Conservation (phyloP, 129 eudicot genomes). For the Ambrosia artemisiifolia region DNA sequence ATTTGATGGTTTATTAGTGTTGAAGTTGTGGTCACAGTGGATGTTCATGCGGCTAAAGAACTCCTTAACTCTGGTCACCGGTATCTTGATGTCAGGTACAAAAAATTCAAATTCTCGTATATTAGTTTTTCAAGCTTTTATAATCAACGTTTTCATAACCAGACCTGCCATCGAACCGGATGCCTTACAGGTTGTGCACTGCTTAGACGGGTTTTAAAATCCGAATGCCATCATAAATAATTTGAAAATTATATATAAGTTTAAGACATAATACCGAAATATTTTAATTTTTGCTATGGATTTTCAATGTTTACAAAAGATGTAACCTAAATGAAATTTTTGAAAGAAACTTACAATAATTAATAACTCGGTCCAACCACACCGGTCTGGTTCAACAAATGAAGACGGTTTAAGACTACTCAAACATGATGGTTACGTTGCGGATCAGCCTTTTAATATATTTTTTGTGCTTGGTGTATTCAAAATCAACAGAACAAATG, state of each 20-base stretch:
- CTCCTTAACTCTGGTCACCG: constrained; percentile 41
- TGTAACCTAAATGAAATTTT: neutral
- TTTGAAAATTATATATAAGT: no score
- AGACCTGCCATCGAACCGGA: no score
- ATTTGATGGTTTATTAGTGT: constrained; percentile 23
- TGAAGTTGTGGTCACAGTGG: constrained; percentile 48
- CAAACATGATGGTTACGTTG: no score
- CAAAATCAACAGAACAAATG: constrained; percentile 35
- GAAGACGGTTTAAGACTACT: neutral
- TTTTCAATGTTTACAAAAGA: neutral
- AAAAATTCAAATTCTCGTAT: neutral
- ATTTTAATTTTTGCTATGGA: no score
- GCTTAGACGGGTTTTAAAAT: no score
- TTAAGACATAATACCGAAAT: no score
- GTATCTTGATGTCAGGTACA: constrained; percentile 56
- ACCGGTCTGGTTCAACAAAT: neutral
- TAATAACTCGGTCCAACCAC: neutral
- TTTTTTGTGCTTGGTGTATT: neutral
- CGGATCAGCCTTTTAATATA: neutral
- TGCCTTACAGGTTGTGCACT: no score
- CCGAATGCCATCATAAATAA: no score
- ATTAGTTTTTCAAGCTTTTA: neutral
- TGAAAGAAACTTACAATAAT: neutral
- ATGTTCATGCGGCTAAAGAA: constrained; percentile 44
- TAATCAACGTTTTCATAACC: neutral